A percentile compares a stretch with the other conserved stretches of the same genome.
phyloP scores from a whole-genome alignment of 2,329 filamentous ascomycete species.

The Colletotrichum orbiculare region DNA sequence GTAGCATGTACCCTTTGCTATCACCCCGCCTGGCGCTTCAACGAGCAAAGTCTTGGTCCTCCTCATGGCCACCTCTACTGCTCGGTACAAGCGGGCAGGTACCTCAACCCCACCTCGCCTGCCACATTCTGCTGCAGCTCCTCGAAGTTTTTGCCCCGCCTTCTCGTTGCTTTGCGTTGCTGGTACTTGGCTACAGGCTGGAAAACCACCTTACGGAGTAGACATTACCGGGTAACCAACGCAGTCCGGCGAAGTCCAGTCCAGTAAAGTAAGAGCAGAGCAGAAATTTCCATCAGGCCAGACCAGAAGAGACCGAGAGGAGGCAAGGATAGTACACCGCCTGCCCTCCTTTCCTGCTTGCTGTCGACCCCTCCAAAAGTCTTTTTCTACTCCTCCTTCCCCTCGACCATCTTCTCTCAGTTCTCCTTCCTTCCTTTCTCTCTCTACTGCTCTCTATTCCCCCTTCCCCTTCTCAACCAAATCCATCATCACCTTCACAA shows the following conservation, averaged over 20 bases:
- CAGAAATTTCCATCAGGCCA: conserved; percentile 35
- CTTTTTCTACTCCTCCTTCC: conserved; percentile 33
- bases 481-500: conserved; percentile 49
- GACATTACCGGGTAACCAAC: conserved; percentile 5
- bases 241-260: conserved; percentile 13
- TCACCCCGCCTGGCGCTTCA: conserved; percentile 9
- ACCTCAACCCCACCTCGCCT: conserved; percentile 30
- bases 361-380: conserved; percentile 29
- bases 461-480: conserved; percentile 31
- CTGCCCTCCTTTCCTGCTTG: conserved; percentile 19
- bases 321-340: conserved; percentile 8
- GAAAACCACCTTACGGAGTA: no score
- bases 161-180: neutral
- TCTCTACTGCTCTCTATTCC: conserved; percentile 22
- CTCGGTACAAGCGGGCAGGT: neutral
- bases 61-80: neutral
- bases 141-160: conserved; percentile 36
- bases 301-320: neutral
- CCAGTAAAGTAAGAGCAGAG: neutral
- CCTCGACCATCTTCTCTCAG: conserved; percentile 13
- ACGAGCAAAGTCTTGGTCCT: conserved; percentile 18
- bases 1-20: conserved; percentile 20
- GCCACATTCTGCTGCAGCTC: conserved; percentile 26
- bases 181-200: no score
- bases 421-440: conserved; percentile 33